Evolutionary conservation across 2,329 filamentous ascomycete species (phyloP), one percentile per base, ranked within the genome.

Genomic region (Neofusicoccum parvum): DNA sequence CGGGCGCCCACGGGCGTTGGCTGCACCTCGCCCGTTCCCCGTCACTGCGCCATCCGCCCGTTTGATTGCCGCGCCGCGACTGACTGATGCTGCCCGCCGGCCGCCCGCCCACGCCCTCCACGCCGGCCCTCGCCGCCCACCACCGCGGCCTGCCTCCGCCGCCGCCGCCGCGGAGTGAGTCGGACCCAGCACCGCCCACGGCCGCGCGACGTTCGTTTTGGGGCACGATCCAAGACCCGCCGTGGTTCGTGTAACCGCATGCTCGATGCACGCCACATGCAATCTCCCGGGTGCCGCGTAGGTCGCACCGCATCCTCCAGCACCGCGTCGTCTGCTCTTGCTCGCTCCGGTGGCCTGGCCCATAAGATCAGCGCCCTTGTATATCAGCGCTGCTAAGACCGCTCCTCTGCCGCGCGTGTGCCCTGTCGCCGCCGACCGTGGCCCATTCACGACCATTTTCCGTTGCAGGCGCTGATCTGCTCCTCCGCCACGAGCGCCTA

Each of bases 261-360:
- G 54, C 54, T 43, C 15, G 39, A 34, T 46, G 54, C 20, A 59
- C 39, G 54, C 39, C 54, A 59, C 54, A 59, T 36, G 56, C 43
- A 60, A 60, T 60, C 43, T 60, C 56, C 56, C 41, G 56, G 36
- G 14, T 46, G 41, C 34, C 50, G 50, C 50, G 32, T 53, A 15
- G 37, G 50, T 53, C 12, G 56, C 32, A 23, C 56, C 27, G n/a
- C 54, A 58, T 17, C 54, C 20, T 58, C 39, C 54, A 14, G 23
- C 20, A n/a, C 49, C 15, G 15, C 39, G 7, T 36, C 27, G 11
- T 56, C 20, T 15, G 20, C 27, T 9, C 37, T 36, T 43, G 20
- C n/a, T 1, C 36, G 5, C 17, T 11, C 6, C n/a, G 6, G 6
- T 20, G 6, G 17, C 12, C 5, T 15, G 2, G 3, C 15, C 32